Conservation (phyloP, 2,329 filamentous ascomycete species). For the Calonectria pseudoturangicola region DNA sequence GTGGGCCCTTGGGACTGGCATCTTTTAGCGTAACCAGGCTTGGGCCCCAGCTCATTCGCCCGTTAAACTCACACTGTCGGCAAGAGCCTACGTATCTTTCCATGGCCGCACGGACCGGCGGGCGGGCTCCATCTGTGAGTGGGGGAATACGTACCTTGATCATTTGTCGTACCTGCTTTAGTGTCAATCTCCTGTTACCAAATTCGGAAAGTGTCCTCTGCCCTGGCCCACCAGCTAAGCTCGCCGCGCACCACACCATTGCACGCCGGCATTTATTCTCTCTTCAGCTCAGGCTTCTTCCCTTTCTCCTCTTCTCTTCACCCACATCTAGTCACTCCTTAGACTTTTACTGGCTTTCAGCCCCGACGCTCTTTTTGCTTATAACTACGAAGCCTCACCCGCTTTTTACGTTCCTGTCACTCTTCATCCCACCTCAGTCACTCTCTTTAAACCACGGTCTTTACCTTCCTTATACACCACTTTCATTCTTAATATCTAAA, state of each 20-base stretch:
- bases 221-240: slow-evolving; percentile 27
- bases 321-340: slow-evolving; percentile 59
- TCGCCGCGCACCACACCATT: slow-evolving; percentile 31
- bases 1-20: neutral
- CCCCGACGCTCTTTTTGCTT: slow-evolving; percentile 60
- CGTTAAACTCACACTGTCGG: slow-evolving; percentile 26
- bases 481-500: slow-evolving; percentile 51
- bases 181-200: slow-evolving; percentile 33
- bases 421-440: slow-evolving; percentile 41
- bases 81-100: slow-evolving; percentile 10
- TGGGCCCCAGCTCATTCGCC: slow-evolving; percentile 24
- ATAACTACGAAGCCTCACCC: slow-evolving; percentile 44
- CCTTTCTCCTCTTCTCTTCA: slow-evolving; percentile 46
- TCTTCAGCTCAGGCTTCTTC: slow-evolving; percentile 43
- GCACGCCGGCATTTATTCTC: slow-evolving; percentile 53
- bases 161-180: slow-evolving; percentile 43
- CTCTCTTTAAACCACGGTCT: slow-evolving; percentile 40
- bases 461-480: slow-evolving; percentile 23
- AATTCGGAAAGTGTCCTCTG: slow-evolving; percentile 38
- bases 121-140: neutral
- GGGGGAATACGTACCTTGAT: slow-evolving; percentile 31
- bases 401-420: slow-evolving; percentile 44
- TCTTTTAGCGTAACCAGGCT: neutral
- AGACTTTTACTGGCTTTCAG: slow-evolving; percentile 48
- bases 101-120: neutral